These are phyloP conservation scores for Colletotrichum higginsianum DNA, from an alignment of 2,329 filamentous ascomycete genomes.

Conservation along the genomic window DNA sequence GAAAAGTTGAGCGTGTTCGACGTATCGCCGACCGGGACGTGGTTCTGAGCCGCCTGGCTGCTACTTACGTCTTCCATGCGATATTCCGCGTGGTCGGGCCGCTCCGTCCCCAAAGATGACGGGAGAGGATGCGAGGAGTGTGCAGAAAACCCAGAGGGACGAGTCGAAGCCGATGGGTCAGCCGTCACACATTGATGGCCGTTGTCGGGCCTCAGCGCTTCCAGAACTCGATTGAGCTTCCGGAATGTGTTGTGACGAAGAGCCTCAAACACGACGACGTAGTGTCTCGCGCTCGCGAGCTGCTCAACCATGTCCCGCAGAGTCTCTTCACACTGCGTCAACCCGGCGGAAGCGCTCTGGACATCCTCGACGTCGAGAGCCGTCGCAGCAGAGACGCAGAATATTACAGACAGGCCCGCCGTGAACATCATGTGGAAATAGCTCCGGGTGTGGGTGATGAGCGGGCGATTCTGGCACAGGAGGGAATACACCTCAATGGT, in stretches of 20 bases:
- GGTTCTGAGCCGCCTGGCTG: not conserved
- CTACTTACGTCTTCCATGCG: not conserved
- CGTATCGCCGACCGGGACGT: not conserved
- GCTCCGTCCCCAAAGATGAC: not conserved
- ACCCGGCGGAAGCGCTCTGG: conserved; percentile 21
- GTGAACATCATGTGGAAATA: conserved; percentile 65
- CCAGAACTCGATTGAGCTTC: conserved; percentile 32
- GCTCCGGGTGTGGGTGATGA: conserved; percentile 61
- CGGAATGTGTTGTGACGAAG: conserved; percentile 46
- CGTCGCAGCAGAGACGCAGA: conserved; percentile 44
- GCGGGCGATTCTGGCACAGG: conserved; percentile 50
- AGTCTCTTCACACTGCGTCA: conserved; percentile 45
- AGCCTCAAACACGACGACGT: conserved; percentile 47
- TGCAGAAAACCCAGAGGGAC: not conserved
- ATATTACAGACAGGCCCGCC: conserved; percentile 57
- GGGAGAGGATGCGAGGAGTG: not conserved
- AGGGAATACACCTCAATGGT: conserved; percentile 56
- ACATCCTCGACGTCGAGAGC: conserved; percentile 17
- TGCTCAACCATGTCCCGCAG: conserved; percentile 47
- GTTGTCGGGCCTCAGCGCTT: not conserved
- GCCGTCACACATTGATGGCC: not conserved
- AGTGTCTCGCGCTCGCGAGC: conserved; percentile 48
- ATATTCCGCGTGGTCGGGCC: not conserved
- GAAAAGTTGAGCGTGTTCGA: not conserved
- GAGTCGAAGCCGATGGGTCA: not conserved